Conservation (phyloP, 129 eudicot species). For the Arctium minus region DNA sequence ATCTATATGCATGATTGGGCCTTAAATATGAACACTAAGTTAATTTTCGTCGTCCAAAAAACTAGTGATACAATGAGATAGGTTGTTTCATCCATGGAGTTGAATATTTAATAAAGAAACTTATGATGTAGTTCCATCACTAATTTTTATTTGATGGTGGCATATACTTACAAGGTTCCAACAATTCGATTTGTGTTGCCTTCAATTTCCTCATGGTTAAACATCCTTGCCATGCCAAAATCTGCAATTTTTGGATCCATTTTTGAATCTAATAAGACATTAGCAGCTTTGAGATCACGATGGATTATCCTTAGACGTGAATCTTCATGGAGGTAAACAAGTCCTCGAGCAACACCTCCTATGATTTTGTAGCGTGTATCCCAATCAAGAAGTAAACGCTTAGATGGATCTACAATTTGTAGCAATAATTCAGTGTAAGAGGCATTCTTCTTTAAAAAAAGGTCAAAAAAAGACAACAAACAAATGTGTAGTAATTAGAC, state of each 20-base stretch:
- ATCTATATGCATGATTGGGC: no score
- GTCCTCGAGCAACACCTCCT: constrained; percentile 29
- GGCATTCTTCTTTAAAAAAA: not conserved
- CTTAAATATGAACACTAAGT: no score
- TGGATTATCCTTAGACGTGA: constrained; percentile 29
- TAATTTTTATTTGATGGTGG: no score
- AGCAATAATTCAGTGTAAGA: not conserved
- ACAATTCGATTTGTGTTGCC: not conserved
- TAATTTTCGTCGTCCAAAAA: no score
- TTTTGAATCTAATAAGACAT: constrained; percentile 23
- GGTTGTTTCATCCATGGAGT: no score
- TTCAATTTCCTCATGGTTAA: constrained; percentile 7
- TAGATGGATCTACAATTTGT: not conserved
- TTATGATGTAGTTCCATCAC: no score
- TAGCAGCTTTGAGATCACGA: constrained; percentile 35
- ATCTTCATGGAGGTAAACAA: constrained; percentile 35
- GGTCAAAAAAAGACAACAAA: no score
- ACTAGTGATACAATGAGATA: no score
- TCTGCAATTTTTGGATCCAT: constrained; percentile 46
- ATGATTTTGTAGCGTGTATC: constrained; percentile 14
- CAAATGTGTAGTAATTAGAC: no score
- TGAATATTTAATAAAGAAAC: no score
- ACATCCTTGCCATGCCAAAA: constrained; percentile 37
- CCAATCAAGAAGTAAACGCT: constrained; percentile 2
- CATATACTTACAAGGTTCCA: not conserved